phyloP scores from a whole-genome alignment of 202 grass and related monocot genomes.

The Musa balbisiana region DNA sequence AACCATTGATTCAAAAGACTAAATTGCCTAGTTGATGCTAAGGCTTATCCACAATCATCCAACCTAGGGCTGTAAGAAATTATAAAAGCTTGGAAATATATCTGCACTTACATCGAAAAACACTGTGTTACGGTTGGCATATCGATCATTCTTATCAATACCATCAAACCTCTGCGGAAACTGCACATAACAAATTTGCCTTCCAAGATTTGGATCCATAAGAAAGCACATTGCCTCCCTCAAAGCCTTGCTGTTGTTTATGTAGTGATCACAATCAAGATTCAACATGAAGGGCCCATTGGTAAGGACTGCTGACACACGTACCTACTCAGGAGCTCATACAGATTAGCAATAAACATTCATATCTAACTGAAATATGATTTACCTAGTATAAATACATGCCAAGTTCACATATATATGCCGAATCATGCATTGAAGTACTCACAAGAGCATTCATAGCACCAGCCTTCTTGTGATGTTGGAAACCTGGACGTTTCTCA shows the following conservation, averaged over 20 bases:
- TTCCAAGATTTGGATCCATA: conserved; percentile 12
- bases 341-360: neutral
- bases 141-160: conserved; percentile 12
- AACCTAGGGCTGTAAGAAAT: no score
- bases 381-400: no score
- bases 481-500: conserved; percentile 15
- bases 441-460: conserved; percentile 15
- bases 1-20: no score
- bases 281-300: conserved; percentile 11
- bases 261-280: conserved; percentile 18
- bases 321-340: neutral
- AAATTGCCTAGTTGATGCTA: no score
- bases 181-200: conserved; percentile 9
- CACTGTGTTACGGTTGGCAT: conserved; percentile 10
- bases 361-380: no score
- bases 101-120: conserved; percentile 14
- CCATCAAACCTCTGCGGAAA: conserved; percentile 18
- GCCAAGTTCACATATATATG: neutral
- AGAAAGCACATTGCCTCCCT: conserved; percentile 14
- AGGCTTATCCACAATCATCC: no score
- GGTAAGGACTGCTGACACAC: conserved; percentile 13
- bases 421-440: neutral
- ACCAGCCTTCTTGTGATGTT: conserved; percentile 12
- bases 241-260: conserved; percentile 10
- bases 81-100: neutral